Conservation (phyloP, 306 rosid species). For the Lathyrus oleraceus region DNA sequence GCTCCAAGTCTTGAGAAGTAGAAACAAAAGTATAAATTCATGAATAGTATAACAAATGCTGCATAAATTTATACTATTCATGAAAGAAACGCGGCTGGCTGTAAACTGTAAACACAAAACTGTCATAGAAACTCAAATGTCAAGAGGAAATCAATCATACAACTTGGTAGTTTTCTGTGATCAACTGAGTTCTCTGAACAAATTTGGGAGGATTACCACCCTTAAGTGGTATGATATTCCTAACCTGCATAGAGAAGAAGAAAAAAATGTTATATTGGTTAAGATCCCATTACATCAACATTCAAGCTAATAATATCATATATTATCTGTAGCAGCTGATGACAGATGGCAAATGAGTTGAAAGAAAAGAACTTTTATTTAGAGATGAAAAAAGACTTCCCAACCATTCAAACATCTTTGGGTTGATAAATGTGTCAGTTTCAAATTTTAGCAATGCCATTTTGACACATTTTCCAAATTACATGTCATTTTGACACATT, state of each 20-base stretch:
- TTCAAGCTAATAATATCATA: neutral
- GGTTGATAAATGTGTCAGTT: slow-evolving; percentile 2
- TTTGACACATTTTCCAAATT: neutral
- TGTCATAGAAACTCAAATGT: slow-evolving; percentile 20
- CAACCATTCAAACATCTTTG: neutral
- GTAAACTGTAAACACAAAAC: slow-evolving; percentile 3
- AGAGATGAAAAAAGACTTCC: neutral
- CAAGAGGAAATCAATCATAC: slow-evolving; percentile 42
- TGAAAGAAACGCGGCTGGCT: too few relatives aligned
- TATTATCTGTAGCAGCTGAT: neutral
- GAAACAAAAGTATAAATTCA: slow-evolving; percentile 17
- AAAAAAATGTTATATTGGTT: neutral
- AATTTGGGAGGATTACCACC: slow-evolving; percentile 80
- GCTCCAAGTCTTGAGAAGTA: slow-evolving; percentile 21
- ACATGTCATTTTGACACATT: neutral
- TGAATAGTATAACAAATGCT: slow-evolving; percentile 13
- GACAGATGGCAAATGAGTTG: neutral
- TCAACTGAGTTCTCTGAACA: slow-evolving; percentile 80
- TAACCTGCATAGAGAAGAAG: slow-evolving; percentile 45
- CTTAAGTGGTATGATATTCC: slow-evolving; percentile 61
- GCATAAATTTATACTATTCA: neutral
- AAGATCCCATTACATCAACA: slow-evolving; percentile 16
- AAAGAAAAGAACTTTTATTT: slow-evolving; percentile 15
- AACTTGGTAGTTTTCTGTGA: slow-evolving; percentile 82
- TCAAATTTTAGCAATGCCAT: neutral